Percentiles rank a stretch among this genome's conserved stretches.
phyloP scores from a whole-genome alignment of 2,329 filamentous ascomycete genomes.

The Microcyclospora pomicola region DNA sequence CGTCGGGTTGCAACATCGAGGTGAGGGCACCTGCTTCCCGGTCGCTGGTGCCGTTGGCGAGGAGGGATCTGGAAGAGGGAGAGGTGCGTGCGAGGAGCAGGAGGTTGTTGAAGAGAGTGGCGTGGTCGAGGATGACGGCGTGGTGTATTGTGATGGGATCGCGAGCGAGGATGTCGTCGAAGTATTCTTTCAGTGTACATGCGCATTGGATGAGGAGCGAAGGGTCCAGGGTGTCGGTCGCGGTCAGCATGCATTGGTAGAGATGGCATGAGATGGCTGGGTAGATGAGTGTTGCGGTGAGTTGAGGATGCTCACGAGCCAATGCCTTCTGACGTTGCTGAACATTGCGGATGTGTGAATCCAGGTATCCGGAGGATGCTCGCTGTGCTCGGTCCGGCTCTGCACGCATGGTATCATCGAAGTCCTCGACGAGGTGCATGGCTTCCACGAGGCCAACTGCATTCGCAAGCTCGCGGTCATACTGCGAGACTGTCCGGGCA shows the following conservation, averaged over 20 bases:
- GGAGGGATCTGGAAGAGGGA: slow-evolving; percentile 1
- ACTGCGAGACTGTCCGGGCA: slow-evolving; percentile 6
- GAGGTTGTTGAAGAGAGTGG: slow-evolving; percentile 13
- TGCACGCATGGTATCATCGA: slow-evolving; percentile 9
- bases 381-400: neutral
- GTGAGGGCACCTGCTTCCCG: slow-evolving; percentile 15
- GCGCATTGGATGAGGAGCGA: slow-evolving; percentile 14
- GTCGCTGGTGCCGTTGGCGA: slow-evolving; percentile 1
- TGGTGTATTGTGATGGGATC: slow-evolving; percentile 12
- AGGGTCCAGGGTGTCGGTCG: slow-evolving; percentile 7
- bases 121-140: slow-evolving; percentile 14
- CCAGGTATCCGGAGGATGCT: slow-evolving; percentile 3
- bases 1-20: slow-evolving; percentile 14
- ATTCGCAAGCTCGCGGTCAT: slow-evolving; percentile 8
- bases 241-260: slow-evolving; percentile 10
- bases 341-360: slow-evolving; percentile 9
- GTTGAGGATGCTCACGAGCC: slow-evolving; percentile 11
- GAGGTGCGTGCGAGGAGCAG: slow-evolving; percentile 11
- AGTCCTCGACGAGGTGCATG: slow-evolving; percentile 9
- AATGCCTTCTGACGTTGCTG: slow-evolving; percentile 11
- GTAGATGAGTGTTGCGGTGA: slow-evolving; percentile 8
- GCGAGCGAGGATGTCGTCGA: slow-evolving; percentile 13
- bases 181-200: slow-evolving; percentile 15
- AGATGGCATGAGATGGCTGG: slow-evolving; percentile 11
- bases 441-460: slow-evolving; percentile 8